Evolutionary conservation across 139 green algal genomes (phyloP), one percentile per base, ranked within the genome.

Genomic region (Chlamydomonas sp.): DNA sequence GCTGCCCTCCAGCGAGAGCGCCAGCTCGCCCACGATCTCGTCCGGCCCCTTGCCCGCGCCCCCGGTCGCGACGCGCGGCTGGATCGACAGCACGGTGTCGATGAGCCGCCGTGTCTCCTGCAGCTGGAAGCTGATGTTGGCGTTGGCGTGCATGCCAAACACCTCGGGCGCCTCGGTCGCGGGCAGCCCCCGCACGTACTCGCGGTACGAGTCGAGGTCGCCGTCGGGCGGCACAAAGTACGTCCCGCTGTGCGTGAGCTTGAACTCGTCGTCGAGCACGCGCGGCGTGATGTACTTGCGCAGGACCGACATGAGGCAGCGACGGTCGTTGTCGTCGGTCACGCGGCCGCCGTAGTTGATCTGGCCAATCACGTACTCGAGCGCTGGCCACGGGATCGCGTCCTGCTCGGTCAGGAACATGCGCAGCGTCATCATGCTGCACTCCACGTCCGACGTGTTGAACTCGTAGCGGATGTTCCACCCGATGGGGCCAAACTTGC

Each of bases 401-500:
- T 84, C 69, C 36, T 84, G 75, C 76, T 90, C 81, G 1, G 75
- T 58, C 26, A 95, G 77, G 79, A 93, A 92, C 76, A 89, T 91
- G 30, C 72, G 72, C 65, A 95, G 68, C 34, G 81, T 89, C 69
- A 80, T 84, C 62, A 86, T 80, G 58, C 69, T 81, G 80, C 89
- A 94, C 72, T 96, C 89, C 61, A 96, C 60, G 80, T 96, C 90
- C 24, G 64, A 73, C 10, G 81, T 81, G 79, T 87, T 93, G 83
- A 96, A 96, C 31, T 90, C 87, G 72, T 96, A 96, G 37, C 77
- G 54, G 65, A 92, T 91, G 81, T 96, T 96, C 89, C 89, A 96
- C 3, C 90, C 90, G 22, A 95, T 77, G 20, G 86, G 81, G 8
- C 90, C 90, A 75, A 96, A 96, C 82, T 95, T 95, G 50, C 88